Evolutionary conservation across 768 basidiomycete species (phyloP), one percentile per base, ranked within the genome.

Genomic region (Pleurotus giganteus): DNA sequence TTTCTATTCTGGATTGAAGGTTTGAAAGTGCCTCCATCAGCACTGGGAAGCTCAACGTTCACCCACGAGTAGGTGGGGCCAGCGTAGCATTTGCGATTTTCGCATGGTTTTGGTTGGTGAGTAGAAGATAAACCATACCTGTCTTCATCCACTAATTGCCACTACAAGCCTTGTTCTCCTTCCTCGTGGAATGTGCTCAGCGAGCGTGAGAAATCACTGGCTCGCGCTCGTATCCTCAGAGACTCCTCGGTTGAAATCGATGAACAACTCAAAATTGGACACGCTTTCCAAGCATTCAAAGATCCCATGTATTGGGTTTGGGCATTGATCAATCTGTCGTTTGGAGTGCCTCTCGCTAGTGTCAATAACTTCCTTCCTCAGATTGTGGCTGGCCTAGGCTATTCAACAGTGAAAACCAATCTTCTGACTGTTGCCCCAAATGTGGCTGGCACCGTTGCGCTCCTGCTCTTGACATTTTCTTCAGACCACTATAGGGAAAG

Each of bases 1-100:
- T 80, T 73, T 57, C 59, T 80, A 24, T 81, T 81, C 60, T 76
- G 78, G 75, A 77, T 81, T 44, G 78, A 80, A 70, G 80, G 79
- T 67, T 52, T 56, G 3, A 43, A n/a, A 26, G 8, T 55, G 15
- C 5, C 13, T 13, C 19, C 17, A 26, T 17, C 39, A 24, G 28
- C 29, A 23, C 8, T 27, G 37, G 37, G 13, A 15, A 36, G 9
- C 27, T 46, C n/a, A 44, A 15, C 43, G 39, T 29, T 26, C 28
- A 19, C 27, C n/a, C n/a, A n/a, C n/a, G n/a, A n/a, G 23, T 56
- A 76, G 76, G 78, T 32, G 74, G 67, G 6, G 68, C 69, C 11
- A 78, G 75, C 1, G 58, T 76, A 5, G 52, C 64, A 3, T 77
- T 81, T 53, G 76, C 80, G 8, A 60, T 71, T 7, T 72, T 81